Percentiles rank a stretch among this genome's conserved stretches.
Evolutionary conservation across 441 rosid species (phyloP).

Genomic region (Euphorbia celastroides): DNA sequence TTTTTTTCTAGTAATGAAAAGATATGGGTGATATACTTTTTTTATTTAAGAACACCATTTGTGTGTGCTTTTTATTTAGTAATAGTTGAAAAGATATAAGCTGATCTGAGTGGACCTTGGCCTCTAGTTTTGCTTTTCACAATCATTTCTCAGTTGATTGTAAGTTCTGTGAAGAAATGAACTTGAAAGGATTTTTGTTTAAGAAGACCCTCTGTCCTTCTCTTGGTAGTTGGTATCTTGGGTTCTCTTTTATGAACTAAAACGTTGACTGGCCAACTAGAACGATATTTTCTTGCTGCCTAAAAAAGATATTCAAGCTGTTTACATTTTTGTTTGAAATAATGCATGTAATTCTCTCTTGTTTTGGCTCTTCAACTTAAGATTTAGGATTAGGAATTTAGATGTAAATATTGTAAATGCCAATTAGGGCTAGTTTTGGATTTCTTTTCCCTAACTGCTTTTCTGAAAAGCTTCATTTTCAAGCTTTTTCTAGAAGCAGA

Average conservation of each 20-base stretch:
- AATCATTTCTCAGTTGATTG: neutral
- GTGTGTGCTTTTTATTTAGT: too few species aligned
- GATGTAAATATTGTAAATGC: too few species aligned
- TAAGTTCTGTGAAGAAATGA: neutral
- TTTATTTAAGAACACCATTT: too few species aligned
- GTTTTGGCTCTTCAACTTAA: neutral
- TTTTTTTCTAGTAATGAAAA: neutral
- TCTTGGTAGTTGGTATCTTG: neutral
- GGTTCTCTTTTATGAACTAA: neutral
- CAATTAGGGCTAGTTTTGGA: too few species aligned
- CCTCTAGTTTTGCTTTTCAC: neutral
- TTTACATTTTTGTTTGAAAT: neutral
- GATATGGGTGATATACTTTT: neutral
- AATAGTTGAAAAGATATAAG: too few species aligned
- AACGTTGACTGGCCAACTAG: neutral
- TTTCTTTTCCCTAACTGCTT: too few species aligned
- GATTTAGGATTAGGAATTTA: neutral
- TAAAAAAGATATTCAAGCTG: neutral
- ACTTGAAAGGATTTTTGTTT: neutral
- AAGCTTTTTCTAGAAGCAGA: too few species aligned
- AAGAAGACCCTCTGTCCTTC: neutral
- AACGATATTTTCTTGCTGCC: neutral
- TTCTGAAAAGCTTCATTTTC: too few species aligned
- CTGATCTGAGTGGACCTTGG: neutral
- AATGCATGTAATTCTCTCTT: neutral